Evolutionary conservation across 768 basidiomycete genomes (phyloP), one percentile per base, ranked within the genome.

Genomic region (Podaxis rugospora): DNA sequence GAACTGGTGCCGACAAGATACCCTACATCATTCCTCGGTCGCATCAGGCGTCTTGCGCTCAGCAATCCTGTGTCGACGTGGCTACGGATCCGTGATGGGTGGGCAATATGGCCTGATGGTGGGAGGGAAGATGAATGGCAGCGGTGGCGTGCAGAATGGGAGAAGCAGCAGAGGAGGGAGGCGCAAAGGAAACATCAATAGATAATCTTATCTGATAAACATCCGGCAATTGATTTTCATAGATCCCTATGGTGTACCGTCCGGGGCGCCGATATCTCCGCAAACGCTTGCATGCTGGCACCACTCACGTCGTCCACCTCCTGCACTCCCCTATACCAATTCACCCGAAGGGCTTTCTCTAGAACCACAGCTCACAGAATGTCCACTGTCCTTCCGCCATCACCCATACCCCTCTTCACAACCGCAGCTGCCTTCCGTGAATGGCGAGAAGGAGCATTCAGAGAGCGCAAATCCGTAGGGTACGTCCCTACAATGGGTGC

Each of bases 401-500:
- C 77, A 4, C 63, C 70, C 7, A 78, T 82, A 61, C 81, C 78
- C 0, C 71, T 77, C 69, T 82, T 93, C 64, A 83, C 78, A 7
- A 84, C 88, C 0, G 78, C 93, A 25, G 70, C 80, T 4, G 74
- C 80, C 0, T 89, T 83, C 67, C 80, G 92, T 40, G 72, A 76
- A 76, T 99, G 97, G 96, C 76, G 96, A 25, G 72, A 78, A 52
- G 74, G 74, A 35, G 91, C 86, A 0, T 84, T 83, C 61, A 77
- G 80, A 0, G 74, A 78, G 49, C 75, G 77, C 32, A 82, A 86
- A 69, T 81, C 85, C 1, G 93, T 99, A 4, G 97, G 97, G 0
- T 92, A 91, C 61, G 94, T 99, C n/a, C 85, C 97, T 0, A 99
- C 97, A 10, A 98, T 98, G 96, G 96, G 96, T 21, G 96, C 96